Conservation (phyloP, 495 filamentous ascomycete species). For the Aspergillus hancockii region DNA sequence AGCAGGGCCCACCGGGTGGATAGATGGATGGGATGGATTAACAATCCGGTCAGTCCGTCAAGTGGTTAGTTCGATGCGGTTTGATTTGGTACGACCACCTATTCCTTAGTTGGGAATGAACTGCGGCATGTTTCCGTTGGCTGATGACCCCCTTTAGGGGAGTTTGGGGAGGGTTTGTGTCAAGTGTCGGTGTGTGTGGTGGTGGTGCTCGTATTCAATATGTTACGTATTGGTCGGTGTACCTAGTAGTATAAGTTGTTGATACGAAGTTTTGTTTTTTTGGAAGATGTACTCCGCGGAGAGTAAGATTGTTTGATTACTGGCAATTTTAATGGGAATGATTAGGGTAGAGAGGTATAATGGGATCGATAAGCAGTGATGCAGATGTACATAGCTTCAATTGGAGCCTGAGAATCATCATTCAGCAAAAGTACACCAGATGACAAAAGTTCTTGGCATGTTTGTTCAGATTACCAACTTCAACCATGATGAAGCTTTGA, state of each 20-base stretch:
- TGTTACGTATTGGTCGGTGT: background rate
- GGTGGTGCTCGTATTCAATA: background rate
- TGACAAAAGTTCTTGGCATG: slow-evolving; percentile 6
- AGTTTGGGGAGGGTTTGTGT: background rate
- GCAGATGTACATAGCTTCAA: no score
- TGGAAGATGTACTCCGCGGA: no score
- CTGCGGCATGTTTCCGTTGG: background rate
- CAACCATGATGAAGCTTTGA: background rate
- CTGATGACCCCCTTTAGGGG: background rate
- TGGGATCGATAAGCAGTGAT: no score
- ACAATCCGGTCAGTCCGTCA: background rate
- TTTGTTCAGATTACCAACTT: background rate
- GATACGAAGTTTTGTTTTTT: no score
- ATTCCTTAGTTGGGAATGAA: background rate
- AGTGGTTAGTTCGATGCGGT: background rate
- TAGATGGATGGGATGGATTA: background rate
- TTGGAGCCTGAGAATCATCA: no score
- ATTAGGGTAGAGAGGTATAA: no score
- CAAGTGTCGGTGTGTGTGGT: slow-evolving; percentile 1
- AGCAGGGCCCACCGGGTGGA: background rate
- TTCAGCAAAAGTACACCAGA: background rate
- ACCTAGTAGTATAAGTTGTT: no score
- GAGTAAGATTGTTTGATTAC: no score
- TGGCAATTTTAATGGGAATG: no score
- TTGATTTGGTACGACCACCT: background rate